Evolutionary conservation across 2,329 filamentous ascomycete genomes (phyloP).

Genomic region (Alternaria triticina): DNA sequence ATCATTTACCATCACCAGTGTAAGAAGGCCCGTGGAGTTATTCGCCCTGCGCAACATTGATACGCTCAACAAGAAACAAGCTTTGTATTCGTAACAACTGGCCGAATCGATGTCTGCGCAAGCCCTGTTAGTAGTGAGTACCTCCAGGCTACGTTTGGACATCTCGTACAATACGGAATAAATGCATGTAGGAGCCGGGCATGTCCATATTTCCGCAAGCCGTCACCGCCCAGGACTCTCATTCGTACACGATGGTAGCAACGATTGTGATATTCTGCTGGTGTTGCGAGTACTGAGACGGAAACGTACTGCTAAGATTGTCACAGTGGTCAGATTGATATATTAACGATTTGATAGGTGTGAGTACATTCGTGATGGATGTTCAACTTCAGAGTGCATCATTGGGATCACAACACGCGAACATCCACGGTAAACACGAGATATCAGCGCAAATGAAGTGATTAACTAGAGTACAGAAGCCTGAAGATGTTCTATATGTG

Average conservation of each 20-base stretch:
- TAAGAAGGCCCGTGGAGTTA: neutral
- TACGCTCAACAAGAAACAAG: neutral
- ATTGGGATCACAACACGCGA: neutral
- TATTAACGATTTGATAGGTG: neutral
- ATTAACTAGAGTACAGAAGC: constrained; percentile 40
- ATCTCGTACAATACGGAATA: neutral
- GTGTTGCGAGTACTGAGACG: neutral
- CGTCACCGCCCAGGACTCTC: neutral
- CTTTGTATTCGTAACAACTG: neutral
- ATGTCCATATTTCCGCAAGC: neutral
- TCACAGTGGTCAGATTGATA: neutral
- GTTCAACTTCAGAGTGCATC: neutral
- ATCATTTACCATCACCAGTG: neutral
- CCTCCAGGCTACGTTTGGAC: neutral
- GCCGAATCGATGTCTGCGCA: neutral
- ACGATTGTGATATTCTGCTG: neutral
- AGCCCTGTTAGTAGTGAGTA: neutral
- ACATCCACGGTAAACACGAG: neutral
- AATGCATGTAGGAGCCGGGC: neutral
- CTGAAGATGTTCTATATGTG: constrained; percentile 23
- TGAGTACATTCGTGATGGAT: neutral
- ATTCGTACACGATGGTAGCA: neutral
- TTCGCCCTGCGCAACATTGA: neutral
- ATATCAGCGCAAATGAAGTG: constrained; percentile 1
- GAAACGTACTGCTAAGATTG: neutral